phyloP scores from a whole-genome alignment of 2,329 filamentous ascomycete species.

The Penicillium nordicum region DNA sequence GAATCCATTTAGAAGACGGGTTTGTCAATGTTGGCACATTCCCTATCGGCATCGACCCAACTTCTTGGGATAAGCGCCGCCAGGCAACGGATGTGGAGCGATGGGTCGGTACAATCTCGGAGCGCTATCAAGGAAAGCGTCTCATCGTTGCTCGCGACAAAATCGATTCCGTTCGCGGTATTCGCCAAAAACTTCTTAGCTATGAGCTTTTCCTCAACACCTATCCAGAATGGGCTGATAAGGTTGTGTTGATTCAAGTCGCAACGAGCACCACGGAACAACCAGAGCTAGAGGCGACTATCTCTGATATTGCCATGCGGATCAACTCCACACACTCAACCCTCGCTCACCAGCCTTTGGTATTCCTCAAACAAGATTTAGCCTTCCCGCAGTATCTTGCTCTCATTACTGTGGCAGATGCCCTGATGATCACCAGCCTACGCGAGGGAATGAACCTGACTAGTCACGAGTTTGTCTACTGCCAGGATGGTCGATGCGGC shows the following conservation, averaged over 20 bases:
- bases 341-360: conserved; percentile 83
- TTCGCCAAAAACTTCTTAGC: conserved; percentile 86
- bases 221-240: conserved; percentile 83
- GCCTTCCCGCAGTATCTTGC: conserved; percentile 92
- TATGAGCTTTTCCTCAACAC: conserved; percentile 94
- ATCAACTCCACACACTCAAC: conserved; percentile 92
- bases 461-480: conserved; percentile 88
- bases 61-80: conserved; percentile 68
- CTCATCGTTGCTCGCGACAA: conserved; percentile 93
- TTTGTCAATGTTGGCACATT: conserved; percentile 85
- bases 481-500: conserved; percentile 74
- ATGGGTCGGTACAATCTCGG: conserved; percentile 76
- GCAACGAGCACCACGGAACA: conserved; percentile 88
- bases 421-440: conserved; percentile 89
- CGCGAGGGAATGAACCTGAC: conserved; percentile 98
- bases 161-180: conserved; percentile 86
- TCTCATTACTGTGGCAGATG: conserved; percentile 82
- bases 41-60: conserved; percentile 87
- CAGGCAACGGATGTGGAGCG: conserved; percentile 67
- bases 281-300: conserved; percentile 77
- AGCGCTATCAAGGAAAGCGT: conserved; percentile 82
- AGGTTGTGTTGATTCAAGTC: conserved; percentile 87
- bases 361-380: conserved; percentile 94
- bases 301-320: conserved; percentile 89
- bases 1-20: conserved; percentile 84